Base-by-base conservation (phyloP, 768 basidiomycete species). In the Cantharellus anzutake region DNA sequence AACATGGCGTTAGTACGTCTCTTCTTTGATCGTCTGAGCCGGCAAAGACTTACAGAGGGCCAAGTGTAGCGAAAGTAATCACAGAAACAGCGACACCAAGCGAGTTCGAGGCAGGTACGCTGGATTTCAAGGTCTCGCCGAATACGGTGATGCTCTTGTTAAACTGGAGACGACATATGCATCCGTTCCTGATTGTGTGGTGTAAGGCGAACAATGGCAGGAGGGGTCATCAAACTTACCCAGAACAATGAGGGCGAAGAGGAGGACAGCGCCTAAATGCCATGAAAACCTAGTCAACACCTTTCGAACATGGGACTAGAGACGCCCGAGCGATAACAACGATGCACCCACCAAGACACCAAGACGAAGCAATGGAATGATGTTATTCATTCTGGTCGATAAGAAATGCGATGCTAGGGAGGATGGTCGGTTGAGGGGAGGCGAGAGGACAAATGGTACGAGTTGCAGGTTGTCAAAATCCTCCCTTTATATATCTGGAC, bases 181-280 rank as follows among this genome's bases (percentile, higher is more conserved):
- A 37, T 55, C 52, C 7, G 38, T 11, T 7, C 52, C 52, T 55
- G 35, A 37, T 7, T 11, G 35, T 7, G 35, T 14, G 38, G 35
- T 37, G 52, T 14, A 55, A 11, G 52, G 52, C 7, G 38, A 14
- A 11, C 14, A 37, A 55, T 11, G 52, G 14, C 14, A 7, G 11
- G 35, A 48, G 29, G 44, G 44, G 11, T 14, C 7, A 37, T 14
- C 35, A 55, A 55, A 55, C 52, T 7, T 7, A 55, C 60, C 64
- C 34, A 63, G 42, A 42, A 59, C 57, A 56, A 59, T 63, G 50
- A 59, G n/a, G 41, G 65, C 56, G 56, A 60, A 59, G 40, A 60
- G 39, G 29, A 63, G 20, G 42, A 55, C 44, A 38, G 56, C 60
- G 29, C 58, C 60, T 60, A 57, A 14, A 7, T 7, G 35, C 35